Conservation (phyloP, 2,329 filamentous ascomycete genomes). For the Thelonectria olida region DNA sequence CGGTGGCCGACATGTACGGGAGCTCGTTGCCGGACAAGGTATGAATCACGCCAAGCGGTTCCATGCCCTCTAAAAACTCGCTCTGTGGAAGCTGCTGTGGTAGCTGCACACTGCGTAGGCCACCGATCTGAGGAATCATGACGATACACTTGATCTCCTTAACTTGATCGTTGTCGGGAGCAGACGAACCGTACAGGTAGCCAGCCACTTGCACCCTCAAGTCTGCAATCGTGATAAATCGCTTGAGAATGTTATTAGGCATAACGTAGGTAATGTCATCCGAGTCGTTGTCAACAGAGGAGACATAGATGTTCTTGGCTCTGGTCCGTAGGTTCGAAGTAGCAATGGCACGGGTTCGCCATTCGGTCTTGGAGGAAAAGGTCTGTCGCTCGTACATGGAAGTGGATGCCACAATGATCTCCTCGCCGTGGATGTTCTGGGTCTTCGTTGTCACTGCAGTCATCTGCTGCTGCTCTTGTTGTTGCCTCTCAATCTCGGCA, state of each 20-base stretch:
- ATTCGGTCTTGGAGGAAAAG: constrained; percentile 98
- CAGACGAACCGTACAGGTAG: constrained; percentile 92
- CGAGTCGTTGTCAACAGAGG: constrained; percentile 90
- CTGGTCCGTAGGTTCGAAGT: constrained; percentile 94
- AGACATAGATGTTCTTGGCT: constrained; percentile 98
- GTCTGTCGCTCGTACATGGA: constrained; percentile 98
- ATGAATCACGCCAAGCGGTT: constrained; percentile 94
- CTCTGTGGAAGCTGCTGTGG: constrained; percentile 91
- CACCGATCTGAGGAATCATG: constrained; percentile 96
- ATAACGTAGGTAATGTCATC: constrained; percentile 97
- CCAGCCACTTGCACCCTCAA: constrained; percentile 95
- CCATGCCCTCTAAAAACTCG: constrained; percentile 85
- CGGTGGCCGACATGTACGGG: constrained; percentile 93
- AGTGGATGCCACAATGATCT: constrained; percentile 97
- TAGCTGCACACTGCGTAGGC: constrained; percentile 89
- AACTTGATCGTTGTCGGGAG: constrained; percentile 93
- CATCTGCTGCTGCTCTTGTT: constrained; percentile 94
- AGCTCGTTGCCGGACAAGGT: constrained; percentile 94
- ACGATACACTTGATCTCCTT: constrained; percentile 98
- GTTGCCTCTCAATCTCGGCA: constrained; percentile 98
- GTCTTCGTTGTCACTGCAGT: constrained; percentile 98
- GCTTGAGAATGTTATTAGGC: constrained; percentile 98
- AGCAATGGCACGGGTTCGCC: constrained; percentile 95
- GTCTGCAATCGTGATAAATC: constrained; percentile 97
- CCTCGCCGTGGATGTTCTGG: constrained; percentile 94